A percentile compares a stretch with the other conserved stretches of the same genome.
Evolutionary conservation across 805 yeast genomes (phyloP).

Genomic region (Saccharomycopsis fodiens): DNA sequence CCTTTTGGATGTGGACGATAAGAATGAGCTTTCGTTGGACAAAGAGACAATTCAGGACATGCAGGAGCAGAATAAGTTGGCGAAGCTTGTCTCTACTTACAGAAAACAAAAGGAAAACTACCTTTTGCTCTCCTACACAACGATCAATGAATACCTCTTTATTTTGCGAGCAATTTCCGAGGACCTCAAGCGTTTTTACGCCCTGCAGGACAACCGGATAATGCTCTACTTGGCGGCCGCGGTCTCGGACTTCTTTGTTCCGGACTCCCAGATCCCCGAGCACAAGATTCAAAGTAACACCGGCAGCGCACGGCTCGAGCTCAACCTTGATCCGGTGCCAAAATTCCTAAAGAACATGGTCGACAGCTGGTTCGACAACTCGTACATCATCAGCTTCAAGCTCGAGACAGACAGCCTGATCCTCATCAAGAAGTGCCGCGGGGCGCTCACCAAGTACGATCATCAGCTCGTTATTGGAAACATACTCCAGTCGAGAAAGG

Average conservation of each 20-base stretch:
- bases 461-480: constrained; percentile 96
- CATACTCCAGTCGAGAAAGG: constrained; percentile 78
- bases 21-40: constrained; percentile 23
- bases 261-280: constrained; percentile 76
- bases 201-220: constrained; percentile 42
- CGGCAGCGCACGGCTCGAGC: constrained; percentile 36
- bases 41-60: constrained; percentile 49
- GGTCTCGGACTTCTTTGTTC: constrained; percentile 92
- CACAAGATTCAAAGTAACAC: constrained; percentile 71
- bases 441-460: constrained; percentile 75
- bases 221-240: constrained; percentile 93
- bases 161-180: constrained; percentile 65
- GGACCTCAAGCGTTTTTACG: constrained; percentile 34
- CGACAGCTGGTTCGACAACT: constrained; percentile 89
- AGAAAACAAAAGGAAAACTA: constrained; percentile 25
- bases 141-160: constrained; percentile 89
- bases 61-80: constrained; percentile 53
- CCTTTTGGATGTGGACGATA: constrained; percentile 40
- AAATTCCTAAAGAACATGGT: constrained; percentile 83
- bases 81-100: constrained; percentile 31
- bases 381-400: constrained; percentile 92
- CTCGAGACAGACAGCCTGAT: constrained; percentile 78
- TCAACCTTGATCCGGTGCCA: constrained; percentile 92
- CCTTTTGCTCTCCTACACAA: constrained; percentile 79
- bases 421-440: constrained; percentile 64